A percentile compares a stretch with the other conserved stretches of the same genome.
Conservation (phyloP, 805 yeast species). For the Yarrowia alimentaria region DNA sequence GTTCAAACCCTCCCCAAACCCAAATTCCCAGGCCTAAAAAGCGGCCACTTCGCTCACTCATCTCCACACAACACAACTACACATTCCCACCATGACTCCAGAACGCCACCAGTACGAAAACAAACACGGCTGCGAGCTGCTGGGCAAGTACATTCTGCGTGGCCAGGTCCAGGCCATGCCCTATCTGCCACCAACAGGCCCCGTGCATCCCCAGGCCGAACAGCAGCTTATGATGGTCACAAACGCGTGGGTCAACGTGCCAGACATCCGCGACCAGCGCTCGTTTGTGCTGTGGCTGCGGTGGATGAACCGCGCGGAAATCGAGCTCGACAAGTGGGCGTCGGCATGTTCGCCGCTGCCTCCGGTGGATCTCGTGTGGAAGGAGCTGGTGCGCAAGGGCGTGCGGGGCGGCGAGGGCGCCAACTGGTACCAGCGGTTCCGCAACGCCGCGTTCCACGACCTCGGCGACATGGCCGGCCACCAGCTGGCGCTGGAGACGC, state of each 20-base stretch:
- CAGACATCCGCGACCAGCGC: slow-evolving; percentile 22
- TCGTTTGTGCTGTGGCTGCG: slow-evolving; percentile 25
- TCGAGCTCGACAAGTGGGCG: slow-evolving; percentile 24
- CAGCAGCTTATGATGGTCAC: slow-evolving; percentile 25
- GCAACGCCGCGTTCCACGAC: slow-evolving; percentile 24
- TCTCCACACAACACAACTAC: not conserved
- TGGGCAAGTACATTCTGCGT: slow-evolving; percentile 26
- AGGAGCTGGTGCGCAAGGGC: slow-evolving; percentile 19
- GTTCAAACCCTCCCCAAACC: no score
- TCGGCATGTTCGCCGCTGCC: slow-evolving; percentile 21
- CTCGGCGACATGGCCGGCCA: slow-evolving; percentile 22
- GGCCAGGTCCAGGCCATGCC: slow-evolving; percentile 25
- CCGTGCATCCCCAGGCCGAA: slow-evolving; percentile 26
- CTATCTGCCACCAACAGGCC: slow-evolving; percentile 9
- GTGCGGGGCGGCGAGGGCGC: slow-evolving; percentile 23
- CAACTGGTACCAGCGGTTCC: slow-evolving; percentile 25
- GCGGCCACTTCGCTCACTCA: not conserved
- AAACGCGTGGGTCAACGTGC: slow-evolving; percentile 16
- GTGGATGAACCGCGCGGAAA: slow-evolving; percentile 24
- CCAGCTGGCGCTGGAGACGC: slow-evolving; percentile 21
- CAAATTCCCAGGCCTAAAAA: slow-evolving; percentile 17
- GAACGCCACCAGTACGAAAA: slow-evolving; percentile 21
- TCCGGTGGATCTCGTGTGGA: slow-evolving; percentile 20
- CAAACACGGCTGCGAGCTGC: slow-evolving; percentile 26
- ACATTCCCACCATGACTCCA: no score